Percentiles rank a stretch among this genome's conserved stretches.
Conservation (phyloP, 345 rosid species). For the Murraya paniculata region DNA sequence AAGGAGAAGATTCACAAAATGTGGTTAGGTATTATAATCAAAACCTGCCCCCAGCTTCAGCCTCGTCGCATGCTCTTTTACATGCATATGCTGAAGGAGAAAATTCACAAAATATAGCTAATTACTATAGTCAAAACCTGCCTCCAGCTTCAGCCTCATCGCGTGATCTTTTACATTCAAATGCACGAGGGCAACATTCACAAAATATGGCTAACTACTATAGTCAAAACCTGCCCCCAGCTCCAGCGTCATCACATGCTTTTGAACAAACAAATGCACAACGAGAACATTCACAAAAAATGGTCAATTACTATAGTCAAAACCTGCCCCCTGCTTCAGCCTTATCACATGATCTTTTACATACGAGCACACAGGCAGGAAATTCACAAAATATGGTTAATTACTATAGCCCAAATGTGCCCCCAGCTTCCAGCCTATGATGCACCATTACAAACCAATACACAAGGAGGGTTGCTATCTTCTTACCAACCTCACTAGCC, state of each 20-base stretch:
- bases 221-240: neutral
- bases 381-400: neutral
- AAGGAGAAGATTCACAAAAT: neutral
- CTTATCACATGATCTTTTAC: neutral
- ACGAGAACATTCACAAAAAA: neutral
- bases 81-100: neutral
- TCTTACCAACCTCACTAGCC: neutral
- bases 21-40: neutral
- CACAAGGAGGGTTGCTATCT: neutral
- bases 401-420: neutral
- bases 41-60: neutral
- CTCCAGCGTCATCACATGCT: neutral
- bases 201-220: neutral
- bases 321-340: neutral
- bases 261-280: neutral
- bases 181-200: conserved; percentile 1
- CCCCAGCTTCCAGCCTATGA: neutral
- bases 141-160: neutral
- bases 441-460: neutral
- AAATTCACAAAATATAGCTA: neutral
- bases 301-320: neutral
- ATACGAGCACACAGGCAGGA: neutral
- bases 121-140: conserved; percentile 1
- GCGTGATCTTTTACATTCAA: neutral
- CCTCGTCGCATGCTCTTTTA: neutral